Evolutionary conservation across 2,329 filamentous ascomycete species (phyloP).

Genomic region (Plenodomus biglobosus): DNA sequence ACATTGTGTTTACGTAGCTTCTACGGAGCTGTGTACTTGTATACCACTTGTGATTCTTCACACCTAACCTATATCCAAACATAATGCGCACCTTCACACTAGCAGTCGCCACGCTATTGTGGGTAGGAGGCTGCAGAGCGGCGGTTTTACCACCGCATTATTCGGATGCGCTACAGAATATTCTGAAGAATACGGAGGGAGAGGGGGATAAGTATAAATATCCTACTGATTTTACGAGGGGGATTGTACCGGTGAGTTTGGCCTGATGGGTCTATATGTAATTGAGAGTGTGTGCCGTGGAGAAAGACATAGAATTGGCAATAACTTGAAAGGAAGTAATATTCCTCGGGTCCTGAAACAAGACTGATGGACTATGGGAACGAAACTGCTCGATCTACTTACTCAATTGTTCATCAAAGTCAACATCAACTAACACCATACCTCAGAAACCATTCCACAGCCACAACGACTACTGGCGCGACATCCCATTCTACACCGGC

Average conservation of each 20-base stretch:
- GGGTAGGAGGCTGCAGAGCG: too few species aligned
- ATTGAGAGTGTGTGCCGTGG: neutral
- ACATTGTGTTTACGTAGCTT: too few species aligned
- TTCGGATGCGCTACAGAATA: slow-evolving; percentile 55
- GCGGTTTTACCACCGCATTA: slow-evolving; percentile 40
- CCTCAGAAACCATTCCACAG: slow-evolving; percentile 55
- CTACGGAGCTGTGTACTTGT: too few species aligned
- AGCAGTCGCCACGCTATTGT: too few species aligned
- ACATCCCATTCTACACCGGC: slow-evolving; percentile 53
- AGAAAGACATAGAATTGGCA: neutral
- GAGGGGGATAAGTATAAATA: slow-evolving; percentile 57
- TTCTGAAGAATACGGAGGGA: slow-evolving; percentile 57
- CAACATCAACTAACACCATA: neutral
- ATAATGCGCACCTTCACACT: too few species aligned
- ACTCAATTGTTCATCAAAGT: neutral
- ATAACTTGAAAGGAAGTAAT: neutral
- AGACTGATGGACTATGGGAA: neutral
- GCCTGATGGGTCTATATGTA: neutral
- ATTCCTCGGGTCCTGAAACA: too few species aligned
- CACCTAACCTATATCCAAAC: too few species aligned
- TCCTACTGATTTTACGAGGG: slow-evolving; percentile 63
- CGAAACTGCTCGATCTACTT: too few species aligned
- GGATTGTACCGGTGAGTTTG: slow-evolving; percentile 56
- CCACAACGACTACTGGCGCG: slow-evolving; percentile 63
- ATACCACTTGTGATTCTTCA: too few species aligned